Conservation (phyloP, 2,329 filamentous ascomycete genomes). For the Alternaria angustiovoidea region DNA sequence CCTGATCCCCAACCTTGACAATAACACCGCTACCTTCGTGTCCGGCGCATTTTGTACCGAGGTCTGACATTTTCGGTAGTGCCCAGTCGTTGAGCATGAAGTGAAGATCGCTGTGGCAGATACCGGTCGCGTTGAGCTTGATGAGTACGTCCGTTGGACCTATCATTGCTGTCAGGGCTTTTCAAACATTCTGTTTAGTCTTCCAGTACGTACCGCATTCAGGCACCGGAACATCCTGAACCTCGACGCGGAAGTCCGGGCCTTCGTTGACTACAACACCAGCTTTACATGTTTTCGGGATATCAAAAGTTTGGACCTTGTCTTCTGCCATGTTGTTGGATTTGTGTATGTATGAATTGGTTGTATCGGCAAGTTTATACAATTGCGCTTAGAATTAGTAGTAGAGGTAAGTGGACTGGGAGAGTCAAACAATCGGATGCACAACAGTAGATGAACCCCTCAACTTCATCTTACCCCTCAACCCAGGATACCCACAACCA, state of each 20-base stretch:
- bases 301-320: conserved; percentile 45
- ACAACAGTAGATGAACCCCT: conserved; percentile 8
- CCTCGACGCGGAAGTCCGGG: conserved; percentile 58
- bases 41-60: conserved; percentile 58
- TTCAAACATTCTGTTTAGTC: neutral
- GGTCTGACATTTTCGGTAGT: conserved; percentile 46
- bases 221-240: conserved; percentile 58
- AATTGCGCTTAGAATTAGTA: neutral
- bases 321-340: conserved; percentile 34
- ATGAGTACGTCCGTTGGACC: conserved; percentile 65
- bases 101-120: conserved; percentile 67
- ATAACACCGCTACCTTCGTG: conserved; percentile 68
- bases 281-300: conserved; percentile 61
- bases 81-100: conserved; percentile 65
- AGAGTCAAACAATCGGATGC: neutral
- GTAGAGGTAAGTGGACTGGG: neutral
- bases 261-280: conserved; percentile 63
- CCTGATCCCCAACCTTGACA: conserved; percentile 63
- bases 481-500: neutral
- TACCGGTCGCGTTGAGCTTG: conserved; percentile 65
- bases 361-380: neutral
- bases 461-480: conserved; percentile 7
- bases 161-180: conserved; percentile 27
- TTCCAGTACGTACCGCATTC: conserved; percentile 51
- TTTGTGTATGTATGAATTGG: neutral